Percentiles rank a stretch among this genome's conserved stretches.
Conservation (phyloP, 805 yeast genomes). For the Myxozyma mucilagina region DNA sequence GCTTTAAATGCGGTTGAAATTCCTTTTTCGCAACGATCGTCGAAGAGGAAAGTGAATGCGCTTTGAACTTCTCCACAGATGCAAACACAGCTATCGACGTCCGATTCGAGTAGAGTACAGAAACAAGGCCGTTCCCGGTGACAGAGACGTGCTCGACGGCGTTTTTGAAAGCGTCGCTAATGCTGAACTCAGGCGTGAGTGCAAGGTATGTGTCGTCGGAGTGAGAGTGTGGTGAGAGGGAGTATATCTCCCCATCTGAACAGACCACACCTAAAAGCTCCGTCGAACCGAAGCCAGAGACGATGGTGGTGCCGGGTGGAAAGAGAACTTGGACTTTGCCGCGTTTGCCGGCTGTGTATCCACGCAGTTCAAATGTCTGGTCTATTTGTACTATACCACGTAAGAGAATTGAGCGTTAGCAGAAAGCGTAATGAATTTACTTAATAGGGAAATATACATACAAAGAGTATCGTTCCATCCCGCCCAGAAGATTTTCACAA, state of each 20-base stretch:
- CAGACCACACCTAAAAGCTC: constrained; percentile 25
- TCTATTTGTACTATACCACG: constrained; percentile 15
- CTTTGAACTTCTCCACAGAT: not conserved
- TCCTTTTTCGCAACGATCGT: constrained; percentile 2
- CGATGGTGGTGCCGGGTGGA: not conserved
- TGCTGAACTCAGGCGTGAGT: not conserved
- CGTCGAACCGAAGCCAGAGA: constrained; percentile 19
- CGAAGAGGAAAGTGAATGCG: not conserved
- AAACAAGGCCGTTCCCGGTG: constrained; percentile 12
- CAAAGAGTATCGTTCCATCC: constrained; percentile 21
- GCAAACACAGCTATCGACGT: not conserved
- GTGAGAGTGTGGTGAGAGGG: not conserved
- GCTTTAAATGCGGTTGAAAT: constrained; percentile 9
- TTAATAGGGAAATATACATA: not conserved
- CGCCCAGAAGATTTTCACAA: constrained; percentile 13
- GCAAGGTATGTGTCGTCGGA: not conserved
- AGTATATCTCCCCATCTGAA: constrained; percentile 10
- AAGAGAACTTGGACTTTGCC: not conserved
- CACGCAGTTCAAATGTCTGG: constrained; percentile 10
- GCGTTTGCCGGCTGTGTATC: constrained; percentile 10
- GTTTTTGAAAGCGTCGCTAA: constrained; percentile 7
- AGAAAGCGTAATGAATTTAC: not conserved
- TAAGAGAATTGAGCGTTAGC: not conserved
- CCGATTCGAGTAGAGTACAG: constrained; percentile 4
- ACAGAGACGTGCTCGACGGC: not conserved